Conservation (phyloP, 345 rosid species). For the Arabidopsis suecica region DNA sequence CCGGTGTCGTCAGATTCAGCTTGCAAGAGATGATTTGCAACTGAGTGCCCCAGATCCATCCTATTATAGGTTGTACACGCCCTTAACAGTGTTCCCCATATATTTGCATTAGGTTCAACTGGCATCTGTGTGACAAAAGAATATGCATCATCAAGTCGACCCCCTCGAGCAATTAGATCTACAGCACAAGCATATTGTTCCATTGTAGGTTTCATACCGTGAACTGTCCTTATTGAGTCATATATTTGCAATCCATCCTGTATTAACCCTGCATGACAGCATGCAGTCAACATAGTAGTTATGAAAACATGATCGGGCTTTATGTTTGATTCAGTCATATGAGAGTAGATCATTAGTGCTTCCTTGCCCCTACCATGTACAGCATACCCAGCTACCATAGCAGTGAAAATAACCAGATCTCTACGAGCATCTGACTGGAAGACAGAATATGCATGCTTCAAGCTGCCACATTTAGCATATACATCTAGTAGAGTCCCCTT, state of each 20-base stretch:
- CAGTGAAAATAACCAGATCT: conserved; percentile 78
- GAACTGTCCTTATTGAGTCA: conserved; percentile 54
- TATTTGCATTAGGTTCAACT: conserved; percentile 64
- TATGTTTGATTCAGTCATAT: conserved; percentile 59
- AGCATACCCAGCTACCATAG: conserved; percentile 81
- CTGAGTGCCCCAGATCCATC: conserved; percentile 65
- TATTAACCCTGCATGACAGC: conserved; percentile 83
- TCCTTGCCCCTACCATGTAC: conserved; percentile 87
- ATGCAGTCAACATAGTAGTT: conserved; percentile 72
- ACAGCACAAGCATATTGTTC: conserved; percentile 81
- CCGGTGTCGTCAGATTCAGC: conserved; percentile 64
- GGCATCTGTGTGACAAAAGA: conserved; percentile 64
- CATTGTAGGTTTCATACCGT: conserved; percentile 64
- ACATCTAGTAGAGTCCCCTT: conserved; percentile 70
- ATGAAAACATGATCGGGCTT: conserved; percentile 79
- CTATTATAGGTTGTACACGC: conserved; percentile 71
- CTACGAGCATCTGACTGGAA: conserved; percentile 57
- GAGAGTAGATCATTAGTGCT: conserved; percentile 67
- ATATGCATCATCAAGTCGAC: conserved; percentile 74
- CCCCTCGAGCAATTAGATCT: conserved; percentile 90
- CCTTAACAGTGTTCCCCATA: conserved; percentile 82
- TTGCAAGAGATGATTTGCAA: conserved; percentile 66
- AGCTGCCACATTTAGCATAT: conserved; percentile 84
- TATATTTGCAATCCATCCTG: conserved; percentile 73
- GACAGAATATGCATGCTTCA: conserved; percentile 60